Evolutionary conservation across 768 basidiomycete genomes (phyloP).

Genomic region (Boletus speciosus): DNA sequence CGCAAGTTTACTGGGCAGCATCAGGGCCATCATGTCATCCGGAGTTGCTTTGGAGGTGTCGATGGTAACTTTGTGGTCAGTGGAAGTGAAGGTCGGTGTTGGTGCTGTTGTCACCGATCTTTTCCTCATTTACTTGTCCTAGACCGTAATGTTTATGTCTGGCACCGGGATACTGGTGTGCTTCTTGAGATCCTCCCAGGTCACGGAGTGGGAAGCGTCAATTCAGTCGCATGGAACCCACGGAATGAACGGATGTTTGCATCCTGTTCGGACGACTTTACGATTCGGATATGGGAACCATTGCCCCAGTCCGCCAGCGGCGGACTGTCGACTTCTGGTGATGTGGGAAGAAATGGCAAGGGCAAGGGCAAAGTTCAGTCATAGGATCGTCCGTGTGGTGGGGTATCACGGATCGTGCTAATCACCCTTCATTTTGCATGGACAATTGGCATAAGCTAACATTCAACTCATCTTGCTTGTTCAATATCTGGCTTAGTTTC

Average conservation of each 20-base stretch:
- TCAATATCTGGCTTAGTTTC: constrained; percentile 18
- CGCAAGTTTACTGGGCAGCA: constrained; percentile 85
- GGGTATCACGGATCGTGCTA: constrained; percentile 14
- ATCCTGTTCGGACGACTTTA: constrained; percentile 90
- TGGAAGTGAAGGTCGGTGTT: constrained; percentile 84
- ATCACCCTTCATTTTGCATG: constrained; percentile 26
- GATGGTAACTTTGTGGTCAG: constrained; percentile 87
- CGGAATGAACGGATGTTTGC: constrained; percentile 89
- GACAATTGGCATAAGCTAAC: constrained; percentile 27
- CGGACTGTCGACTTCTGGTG: constrained; percentile 17
- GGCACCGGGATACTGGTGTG: constrained; percentile 83
- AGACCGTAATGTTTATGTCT: constrained; percentile 95
- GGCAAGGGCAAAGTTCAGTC: constrained; percentile 64
- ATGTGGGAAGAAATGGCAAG: constrained; percentile 42
- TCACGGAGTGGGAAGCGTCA: constrained; percentile 87
- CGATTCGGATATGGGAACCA: constrained; percentile 86
- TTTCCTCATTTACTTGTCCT: constrained; percentile 12
- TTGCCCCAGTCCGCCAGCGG: constrained; percentile 21
- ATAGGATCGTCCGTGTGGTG: constrained; percentile 27
- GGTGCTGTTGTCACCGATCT: background rate
- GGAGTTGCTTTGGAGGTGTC: constrained; percentile 90
- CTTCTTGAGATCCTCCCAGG: constrained; percentile 87
- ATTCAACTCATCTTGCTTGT: constrained; percentile 26
- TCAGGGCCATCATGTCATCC: constrained; percentile 81
- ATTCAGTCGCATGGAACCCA: constrained; percentile 96